Evolutionary conservation across 495 filamentous ascomycete species (phyloP), one percentile per base, ranked within the genome.

Genomic region (Xanthoparmelia taractica): DNA sequence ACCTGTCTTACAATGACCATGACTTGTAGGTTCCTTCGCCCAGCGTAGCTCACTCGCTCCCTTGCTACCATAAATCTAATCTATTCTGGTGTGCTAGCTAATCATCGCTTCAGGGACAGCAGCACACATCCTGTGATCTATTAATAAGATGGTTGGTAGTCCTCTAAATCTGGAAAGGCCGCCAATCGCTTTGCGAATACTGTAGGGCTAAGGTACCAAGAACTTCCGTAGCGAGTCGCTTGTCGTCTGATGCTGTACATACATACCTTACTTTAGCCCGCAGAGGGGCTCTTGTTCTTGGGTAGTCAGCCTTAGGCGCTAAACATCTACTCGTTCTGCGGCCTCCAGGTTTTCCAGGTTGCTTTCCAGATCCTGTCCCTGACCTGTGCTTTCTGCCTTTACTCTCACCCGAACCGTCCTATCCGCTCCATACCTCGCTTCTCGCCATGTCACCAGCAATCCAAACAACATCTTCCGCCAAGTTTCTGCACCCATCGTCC

Each of bases 181-280:
- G 48, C 48, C 27, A 52, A 18, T 52, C 48, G 48, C 48, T 52
- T 52, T 18, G 48, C 48, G 27, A 25, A 27, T 27, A 48, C 23
- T 15, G 27, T 25, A 17, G 17, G 12, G 15, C 17, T 15, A 13
- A 27, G 27, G 25, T 52, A 52, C 27, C 48, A 25, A 29, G 8
- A 17, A 18, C 29, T 17, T 29, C 11, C 31, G 48, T 31, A 31
- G 18, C 27, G 27, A 29, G 27, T 58, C 55, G 55, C 55, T 27
- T 58, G 15, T 58, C 33, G 55, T 33, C 55, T 58, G 5, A 29
- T n/a, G 23, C n/a, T n/a, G n/a, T n/a, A n/a, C n/a, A n/a, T n/a
- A n/a, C n/a, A n/a, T n/a, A n/a, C n/a, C n/a, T n/a, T n/a, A n/a
- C n/a, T n/a, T n/a, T n/a, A n/a, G n/a, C n/a, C n/a, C 2, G 34